These are phyloP conservation scores for Funneliformis mosseae DNA, from an alignment of 192 early-diverging fungal genomes.

Conservation along the genomic window DNA sequence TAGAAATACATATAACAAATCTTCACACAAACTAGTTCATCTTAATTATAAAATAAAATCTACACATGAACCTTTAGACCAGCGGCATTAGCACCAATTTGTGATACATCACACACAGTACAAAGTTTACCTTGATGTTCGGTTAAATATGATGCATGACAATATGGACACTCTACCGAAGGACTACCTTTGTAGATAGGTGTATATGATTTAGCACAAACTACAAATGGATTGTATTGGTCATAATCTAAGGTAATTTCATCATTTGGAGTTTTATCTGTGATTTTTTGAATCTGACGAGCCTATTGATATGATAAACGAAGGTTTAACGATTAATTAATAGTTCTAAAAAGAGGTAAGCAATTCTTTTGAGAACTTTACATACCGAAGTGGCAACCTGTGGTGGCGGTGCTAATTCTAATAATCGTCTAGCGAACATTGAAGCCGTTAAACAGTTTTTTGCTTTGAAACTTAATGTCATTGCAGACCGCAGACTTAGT, in stretches of 20 bases:
- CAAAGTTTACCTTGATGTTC: slow-evolving; percentile 80
- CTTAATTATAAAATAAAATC: slow-evolving; percentile 5
- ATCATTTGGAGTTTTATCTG: slow-evolving; percentile 80
- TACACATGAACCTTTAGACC: slow-evolving; percentile 65
- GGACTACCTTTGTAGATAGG: slow-evolving; percentile 92
- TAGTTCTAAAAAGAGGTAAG: not conserved
- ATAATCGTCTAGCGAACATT: slow-evolving; percentile 85
- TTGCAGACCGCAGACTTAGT: slow-evolving; percentile 84
- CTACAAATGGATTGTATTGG: slow-evolving; percentile 92
- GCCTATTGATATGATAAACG: no score
- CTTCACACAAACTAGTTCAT: no score
- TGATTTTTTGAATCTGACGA: slow-evolving; percentile 72
- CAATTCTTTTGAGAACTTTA: not conserved
- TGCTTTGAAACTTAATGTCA: slow-evolving; percentile 78
- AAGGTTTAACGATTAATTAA: no score
- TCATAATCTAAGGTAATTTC: slow-evolving; percentile 87
- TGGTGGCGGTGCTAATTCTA: slow-evolving; percentile 85
- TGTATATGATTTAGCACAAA: slow-evolving; percentile 81
- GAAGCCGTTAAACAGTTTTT: slow-evolving; percentile 84
- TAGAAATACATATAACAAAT: no score
- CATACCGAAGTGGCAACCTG: slow-evolving; percentile 74
- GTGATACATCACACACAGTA: slow-evolving; percentile 82
- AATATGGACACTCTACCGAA: slow-evolving; percentile 82
- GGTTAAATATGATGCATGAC: slow-evolving; percentile 83
- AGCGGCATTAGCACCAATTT: slow-evolving; percentile 76